Evolutionary conservation across 805 yeast genomes (phyloP), one percentile per base, ranked within the genome.

Genomic region (Candida coquimbonensis): DNA sequence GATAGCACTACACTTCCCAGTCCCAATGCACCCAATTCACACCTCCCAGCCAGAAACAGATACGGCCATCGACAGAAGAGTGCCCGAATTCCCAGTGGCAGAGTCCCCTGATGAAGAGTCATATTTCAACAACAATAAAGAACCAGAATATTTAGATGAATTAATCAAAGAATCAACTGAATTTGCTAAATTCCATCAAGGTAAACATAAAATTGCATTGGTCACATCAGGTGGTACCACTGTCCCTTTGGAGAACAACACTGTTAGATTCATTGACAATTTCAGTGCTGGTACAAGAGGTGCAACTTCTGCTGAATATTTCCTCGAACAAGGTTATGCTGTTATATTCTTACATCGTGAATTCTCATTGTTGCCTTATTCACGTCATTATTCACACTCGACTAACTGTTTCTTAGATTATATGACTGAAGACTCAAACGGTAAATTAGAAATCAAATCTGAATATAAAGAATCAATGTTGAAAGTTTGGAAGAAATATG

Each of bases 261-360:
- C 99, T 0, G 99, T 93, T 7, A 69, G 99, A 44, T 93, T 93
- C 65, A 89, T 93, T 57, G 99, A 93, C 65, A 93, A 93, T 60
- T 93, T 93, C 63, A 82, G 93, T 52, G 98, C 98, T 24, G 99
- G 99, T 24, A 93, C 97, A 0, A 78, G 99, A 64, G 99, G 99
- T 46, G 95, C 99, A 5, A 81, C 96, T 0, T 83, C 95, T 36
- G 96, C 98, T 5, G 99, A 93, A 64, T 83, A 87, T 60, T 87
- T 91, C 54, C 68, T 93, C 44, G 87, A 83, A 46, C 69, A 77
- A 46, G 96, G 89, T 1, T 93, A 93, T 59, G 91, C 96, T 13
- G 99, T 93, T 34, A 83, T 93, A 31, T 93, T 93, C 59, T 66
- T 93, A 36, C 96, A 93, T 64, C 73, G 99, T 39, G 96, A 93